phyloP scores from a whole-genome alignment of 306 rosid species.

The Vigna trinervia region DNA sequence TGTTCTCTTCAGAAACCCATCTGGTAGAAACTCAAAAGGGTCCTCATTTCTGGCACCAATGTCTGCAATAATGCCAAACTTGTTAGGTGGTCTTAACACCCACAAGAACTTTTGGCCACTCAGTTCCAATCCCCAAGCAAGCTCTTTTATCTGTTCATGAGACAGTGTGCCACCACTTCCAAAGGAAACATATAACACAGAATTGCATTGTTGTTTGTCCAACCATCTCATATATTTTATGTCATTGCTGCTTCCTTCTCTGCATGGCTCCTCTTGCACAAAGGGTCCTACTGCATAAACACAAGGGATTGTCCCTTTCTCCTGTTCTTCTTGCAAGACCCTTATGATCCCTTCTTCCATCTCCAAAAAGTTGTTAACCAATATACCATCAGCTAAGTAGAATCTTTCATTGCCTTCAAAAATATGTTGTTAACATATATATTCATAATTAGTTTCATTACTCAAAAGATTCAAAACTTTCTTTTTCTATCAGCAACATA shows the following conservation, averaged over 20 bases:
- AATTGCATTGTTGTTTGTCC: conserved; percentile 36
- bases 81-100: conserved; percentile 46
- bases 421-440: not conserved
- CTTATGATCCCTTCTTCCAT: conserved; percentile 41
- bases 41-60: conserved; percentile 6
- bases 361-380: conserved; percentile 48
- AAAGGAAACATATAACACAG: conserved; percentile 43
- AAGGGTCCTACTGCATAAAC: conserved; percentile 58
- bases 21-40: conserved; percentile 44
- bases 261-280: conserved; percentile 31
- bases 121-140: conserved; percentile 48
- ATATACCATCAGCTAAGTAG: conserved; percentile 41
- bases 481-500: no score
- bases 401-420: conserved; percentile 26
- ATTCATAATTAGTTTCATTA: not conserved
- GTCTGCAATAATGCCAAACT: conserved; percentile 32
- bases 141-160: conserved; percentile 41
- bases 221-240: conserved; percentile 39
- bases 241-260: conserved; percentile 18
- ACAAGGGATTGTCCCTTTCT: not conserved
- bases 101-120: conserved; percentile 46
- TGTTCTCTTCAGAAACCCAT: conserved; percentile 45
- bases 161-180: conserved; percentile 51
- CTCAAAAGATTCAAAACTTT: not conserved
- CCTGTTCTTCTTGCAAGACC: conserved; percentile 34